Conservation (phyloP, 78 protist genomes). For the Capsaspora owczarzaki region DNA sequence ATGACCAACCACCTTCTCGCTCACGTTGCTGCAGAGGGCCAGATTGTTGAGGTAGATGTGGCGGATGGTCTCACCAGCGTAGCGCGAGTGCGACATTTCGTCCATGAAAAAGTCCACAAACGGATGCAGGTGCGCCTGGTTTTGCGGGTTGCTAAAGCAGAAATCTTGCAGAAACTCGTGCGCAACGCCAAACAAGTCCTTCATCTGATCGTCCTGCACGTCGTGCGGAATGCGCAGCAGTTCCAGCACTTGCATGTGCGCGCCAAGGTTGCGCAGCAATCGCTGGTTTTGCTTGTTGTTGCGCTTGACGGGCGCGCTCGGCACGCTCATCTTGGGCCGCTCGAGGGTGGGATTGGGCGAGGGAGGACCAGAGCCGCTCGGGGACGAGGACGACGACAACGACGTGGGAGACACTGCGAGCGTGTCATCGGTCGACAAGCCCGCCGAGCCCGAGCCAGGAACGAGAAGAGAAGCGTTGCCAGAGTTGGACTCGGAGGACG, state of each 20-base stretch:
- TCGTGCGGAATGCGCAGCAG: constrained; percentile 9
- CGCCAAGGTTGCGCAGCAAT: constrained; percentile 26
- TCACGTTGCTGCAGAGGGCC: not conserved
- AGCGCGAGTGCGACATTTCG: not conserved
- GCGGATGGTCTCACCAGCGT: not conserved
- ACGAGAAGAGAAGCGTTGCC: too few relatives aligned
- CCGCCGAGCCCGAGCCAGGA: too few relatives aligned
- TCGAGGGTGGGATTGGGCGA: too few relatives aligned
- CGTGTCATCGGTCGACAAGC: too few relatives aligned
- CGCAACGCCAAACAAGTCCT: not conserved
- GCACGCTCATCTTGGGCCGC: too few relatives aligned
- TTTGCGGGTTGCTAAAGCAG: not conserved
- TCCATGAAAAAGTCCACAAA: constrained; percentile 10
- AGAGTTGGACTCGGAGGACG: too few relatives aligned
- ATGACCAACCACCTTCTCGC: not conserved
- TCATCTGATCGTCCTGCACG: not conserved
- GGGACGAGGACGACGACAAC: too few relatives aligned
- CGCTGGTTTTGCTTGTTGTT: constrained; percentile 18
- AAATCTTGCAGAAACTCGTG: constrained; percentile 18
- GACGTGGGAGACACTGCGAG: too few relatives aligned
- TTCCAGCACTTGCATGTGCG: constrained; percentile 16
- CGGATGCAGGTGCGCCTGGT: constrained; percentile 4
- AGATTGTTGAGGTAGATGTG: not conserved
- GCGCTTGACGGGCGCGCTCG: not conserved
- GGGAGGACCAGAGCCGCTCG: too few relatives aligned